Evolutionary conservation across 768 basidiomycete species (phyloP).

Genomic region (Mycena vitilis): DNA sequence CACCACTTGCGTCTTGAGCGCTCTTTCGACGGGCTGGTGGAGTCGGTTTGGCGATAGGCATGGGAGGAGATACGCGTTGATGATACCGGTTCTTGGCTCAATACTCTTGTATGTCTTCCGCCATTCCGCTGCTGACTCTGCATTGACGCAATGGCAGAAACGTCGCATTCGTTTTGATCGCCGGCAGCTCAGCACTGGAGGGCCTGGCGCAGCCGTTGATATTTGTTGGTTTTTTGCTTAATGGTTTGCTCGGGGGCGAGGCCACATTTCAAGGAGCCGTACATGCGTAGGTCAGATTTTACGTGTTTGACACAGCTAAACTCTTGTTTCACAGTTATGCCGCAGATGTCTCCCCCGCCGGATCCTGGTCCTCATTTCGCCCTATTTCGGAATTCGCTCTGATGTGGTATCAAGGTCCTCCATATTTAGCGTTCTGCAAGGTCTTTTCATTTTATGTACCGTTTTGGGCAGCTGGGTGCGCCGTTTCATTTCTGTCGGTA

Average conservation of each 20-base stretch:
- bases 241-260: constrained; percentile 32
- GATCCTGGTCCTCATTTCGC: constrained; percentile 22
- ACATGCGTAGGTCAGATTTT: constrained; percentile 22
- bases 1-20: constrained; percentile 15
- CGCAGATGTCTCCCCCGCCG: constrained; percentile 34
- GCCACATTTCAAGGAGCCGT: constrained; percentile 28
- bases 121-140: not conserved
- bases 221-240: constrained; percentile 22
- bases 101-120: constrained; percentile 22
- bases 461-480: constrained; percentile 29
- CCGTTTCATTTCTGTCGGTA: not conserved
- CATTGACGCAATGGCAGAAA: constrained; percentile 21
- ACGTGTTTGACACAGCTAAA: not conserved
- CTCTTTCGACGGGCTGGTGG: constrained; percentile 32
- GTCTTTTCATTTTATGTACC: constrained; percentile 24
- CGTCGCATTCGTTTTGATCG: constrained; percentile 20
- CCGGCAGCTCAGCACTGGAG: constrained; percentile 18
- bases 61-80: constrained; percentile 31
- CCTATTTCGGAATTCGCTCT: too few relatives aligned
- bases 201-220: constrained; percentile 26
- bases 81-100: constrained; percentile 30
- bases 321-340: constrained; percentile 21
- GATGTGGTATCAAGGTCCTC: constrained; percentile 18
- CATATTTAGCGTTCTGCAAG: constrained; percentile 31
- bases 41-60: constrained; percentile 28